phyloP scores from a whole-genome alignment of 2,329 filamentous ascomycete species.

The Apiospora sp. region DNA sequence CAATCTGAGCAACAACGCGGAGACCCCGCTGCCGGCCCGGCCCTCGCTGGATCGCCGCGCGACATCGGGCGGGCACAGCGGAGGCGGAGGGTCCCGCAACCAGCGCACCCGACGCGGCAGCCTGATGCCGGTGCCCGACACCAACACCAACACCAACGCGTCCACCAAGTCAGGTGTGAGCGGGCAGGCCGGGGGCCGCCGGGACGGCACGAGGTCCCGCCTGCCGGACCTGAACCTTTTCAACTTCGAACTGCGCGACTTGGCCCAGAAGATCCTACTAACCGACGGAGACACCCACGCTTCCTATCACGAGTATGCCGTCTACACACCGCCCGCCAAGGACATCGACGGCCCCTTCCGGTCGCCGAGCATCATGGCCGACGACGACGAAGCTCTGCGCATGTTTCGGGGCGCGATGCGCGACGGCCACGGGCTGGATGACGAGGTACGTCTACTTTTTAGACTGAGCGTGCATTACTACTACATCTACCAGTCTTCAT shows the following conservation, averaged over 20 bases:
- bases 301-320: constrained; percentile 43
- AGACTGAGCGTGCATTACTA: too few species aligned
- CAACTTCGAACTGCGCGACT: constrained; percentile 41
- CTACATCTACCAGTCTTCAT: neutral
- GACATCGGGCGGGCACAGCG: constrained; percentile 31
- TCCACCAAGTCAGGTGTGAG: constrained; percentile 4
- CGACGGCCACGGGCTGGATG: constrained; percentile 38
- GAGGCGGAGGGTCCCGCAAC: constrained; percentile 17
- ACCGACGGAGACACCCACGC: constrained; percentile 36
- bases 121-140: constrained; percentile 31
- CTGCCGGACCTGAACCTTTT: constrained; percentile 39
- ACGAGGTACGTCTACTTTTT: constrained; percentile 34
- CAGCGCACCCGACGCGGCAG: constrained; percentile 37
- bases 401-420: constrained; percentile 40
- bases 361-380: constrained; percentile 41
- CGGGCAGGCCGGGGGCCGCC: constrained; percentile 20
- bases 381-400: constrained; percentile 37
- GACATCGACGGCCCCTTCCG: constrained; percentile 33
- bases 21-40: neutral
- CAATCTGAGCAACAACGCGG: constrained; percentile 35
- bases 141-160: neutral
- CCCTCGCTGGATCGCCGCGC: constrained; percentile 30
- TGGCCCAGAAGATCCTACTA: constrained; percentile 37
- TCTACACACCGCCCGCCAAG: constrained; percentile 35
- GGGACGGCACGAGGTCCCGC: constrained; percentile 27